Evolutionary conservation across 2,329 filamentous ascomycete species (phyloP).

Genomic region (Fusarium sulawesiense): DNA sequence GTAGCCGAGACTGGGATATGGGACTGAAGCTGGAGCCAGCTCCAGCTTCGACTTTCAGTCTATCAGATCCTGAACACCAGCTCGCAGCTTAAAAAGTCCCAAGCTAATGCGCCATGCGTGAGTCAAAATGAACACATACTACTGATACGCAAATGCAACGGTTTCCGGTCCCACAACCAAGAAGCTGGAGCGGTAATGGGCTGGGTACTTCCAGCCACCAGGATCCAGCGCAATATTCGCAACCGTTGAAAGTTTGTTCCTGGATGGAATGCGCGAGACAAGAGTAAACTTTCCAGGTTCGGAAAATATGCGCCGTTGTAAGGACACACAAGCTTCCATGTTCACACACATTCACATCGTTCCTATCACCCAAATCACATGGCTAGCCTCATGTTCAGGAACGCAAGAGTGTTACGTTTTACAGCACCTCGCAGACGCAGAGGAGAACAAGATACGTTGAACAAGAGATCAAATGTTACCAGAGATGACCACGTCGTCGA

Average conservation of each 20-base stretch:
- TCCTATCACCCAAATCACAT: conserved; percentile 34
- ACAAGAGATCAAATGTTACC: conserved; percentile 21
- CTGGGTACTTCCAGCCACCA: conserved; percentile 17
- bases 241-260: conserved; percentile 32
- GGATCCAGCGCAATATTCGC: conserved; percentile 21
- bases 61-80: conserved; percentile 4
- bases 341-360: conserved; percentile 13
- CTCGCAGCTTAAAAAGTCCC: conserved; percentile 12
- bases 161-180: conserved; percentile 40
- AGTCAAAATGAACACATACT: conserved; percentile 36
- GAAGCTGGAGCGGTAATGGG: conserved; percentile 25
- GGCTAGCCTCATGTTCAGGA: conserved; percentile 24
- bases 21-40: conserved; percentile 17
- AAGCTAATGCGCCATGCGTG: conserved; percentile 34
- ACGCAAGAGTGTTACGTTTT: conserved; percentile 27
- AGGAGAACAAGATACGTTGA: conserved; percentile 30
- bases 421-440: conserved; percentile 32
- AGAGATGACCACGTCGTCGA: conserved; percentile 28
- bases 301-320: conserved; percentile 21
- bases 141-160: conserved; percentile 30
- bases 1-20: conserved; percentile 28
- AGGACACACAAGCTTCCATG: conserved; percentile 16
- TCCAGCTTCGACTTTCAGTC: conserved; percentile 2
- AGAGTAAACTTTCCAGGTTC: conserved; percentile 31
- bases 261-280: conserved; percentile 29